These are phyloP conservation scores for Xylariaceae sp. DNA, from an alignment of 2,329 filamentous ascomycete species.

Conservation along the genomic window DNA sequence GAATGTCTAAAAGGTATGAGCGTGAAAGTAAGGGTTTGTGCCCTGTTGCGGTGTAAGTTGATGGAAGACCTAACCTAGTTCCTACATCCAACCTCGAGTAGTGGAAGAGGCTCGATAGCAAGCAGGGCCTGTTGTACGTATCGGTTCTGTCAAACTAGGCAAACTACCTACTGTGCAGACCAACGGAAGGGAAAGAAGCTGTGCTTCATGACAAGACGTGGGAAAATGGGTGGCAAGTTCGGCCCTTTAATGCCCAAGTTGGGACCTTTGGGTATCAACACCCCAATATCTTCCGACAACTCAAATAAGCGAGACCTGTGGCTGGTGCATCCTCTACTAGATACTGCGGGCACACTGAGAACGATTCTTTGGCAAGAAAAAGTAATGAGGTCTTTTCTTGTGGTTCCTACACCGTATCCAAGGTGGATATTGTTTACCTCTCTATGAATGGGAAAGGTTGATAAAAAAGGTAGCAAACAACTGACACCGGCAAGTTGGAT, in stretches of 20 bases:
- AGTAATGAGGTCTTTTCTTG: too few species aligned
- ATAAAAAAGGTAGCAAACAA: constrained; percentile 1
- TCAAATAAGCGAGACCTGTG: constrained; percentile 17
- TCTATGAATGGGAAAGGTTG: too few species aligned
- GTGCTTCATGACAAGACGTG: neutral
- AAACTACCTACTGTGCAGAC: too few species aligned
- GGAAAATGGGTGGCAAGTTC: neutral
- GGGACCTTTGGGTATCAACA: constrained; percentile 30
- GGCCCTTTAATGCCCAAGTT: constrained; percentile 26
- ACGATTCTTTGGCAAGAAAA: too few species aligned
- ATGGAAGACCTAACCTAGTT: constrained; percentile 1
- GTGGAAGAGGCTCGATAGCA: constrained; percentile 1
- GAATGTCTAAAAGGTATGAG: neutral
- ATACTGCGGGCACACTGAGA: too few species aligned
- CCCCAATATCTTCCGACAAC: constrained; percentile 9
- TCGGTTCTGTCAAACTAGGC: too few species aligned
- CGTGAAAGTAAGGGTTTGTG: neutral
- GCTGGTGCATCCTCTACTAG: neutral
- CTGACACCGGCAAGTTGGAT: neutral
- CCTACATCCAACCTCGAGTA: neutral
- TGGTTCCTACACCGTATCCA: too few species aligned
- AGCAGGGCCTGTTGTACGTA: neutral
- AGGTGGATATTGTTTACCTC: too few species aligned
- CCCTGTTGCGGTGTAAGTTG: constrained; percentile 12
- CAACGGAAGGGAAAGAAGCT: neutral